A percentile compares a stretch with the other conserved stretches of the same genome.
Evolutionary conservation across 495 filamentous ascomycete species (phyloP).

Genomic region (Achaetomiella virescens): DNA sequence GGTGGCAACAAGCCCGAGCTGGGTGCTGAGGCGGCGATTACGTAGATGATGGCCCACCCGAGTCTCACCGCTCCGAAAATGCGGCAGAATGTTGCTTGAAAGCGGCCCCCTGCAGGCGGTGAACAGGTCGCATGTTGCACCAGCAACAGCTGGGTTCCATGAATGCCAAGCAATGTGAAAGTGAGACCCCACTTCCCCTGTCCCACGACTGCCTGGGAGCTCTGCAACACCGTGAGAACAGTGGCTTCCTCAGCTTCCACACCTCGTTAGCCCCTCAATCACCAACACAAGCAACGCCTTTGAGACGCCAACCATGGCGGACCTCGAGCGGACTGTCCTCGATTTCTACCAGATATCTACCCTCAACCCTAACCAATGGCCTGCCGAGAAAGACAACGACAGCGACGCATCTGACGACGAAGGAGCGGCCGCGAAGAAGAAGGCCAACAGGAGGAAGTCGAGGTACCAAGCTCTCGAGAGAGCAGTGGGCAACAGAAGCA

Average conservation of each 20-base stretch:
- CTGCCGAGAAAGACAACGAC: conserved; percentile 64
- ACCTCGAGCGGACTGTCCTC: conserved; percentile 66
- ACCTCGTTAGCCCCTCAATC: neutral
- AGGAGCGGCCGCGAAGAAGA: conserved; percentile 33
- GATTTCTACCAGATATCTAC: conserved; percentile 84
- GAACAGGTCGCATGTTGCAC: neutral
- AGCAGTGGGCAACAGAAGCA: conserved; percentile 59
- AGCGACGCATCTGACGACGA: conserved; percentile 65
- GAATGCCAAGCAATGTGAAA: neutral
- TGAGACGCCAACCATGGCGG: conserved; percentile 38
- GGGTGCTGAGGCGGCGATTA: conserved; percentile 3
- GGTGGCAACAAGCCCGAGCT: conserved; percentile 9
- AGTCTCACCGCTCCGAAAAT: neutral
- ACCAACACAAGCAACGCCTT: neutral
- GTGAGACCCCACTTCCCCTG: neutral
- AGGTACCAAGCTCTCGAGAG: conserved; percentile 79
- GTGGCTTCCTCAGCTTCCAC: neutral
- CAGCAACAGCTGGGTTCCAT: no score
- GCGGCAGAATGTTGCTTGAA: neutral
- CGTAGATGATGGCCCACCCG: neutral
- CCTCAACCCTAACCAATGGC: conserved; percentile 80
- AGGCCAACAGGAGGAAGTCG: conserved; percentile 59
- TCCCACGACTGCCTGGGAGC: neutral
- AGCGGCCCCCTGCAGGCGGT: neutral
- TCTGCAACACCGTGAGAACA: neutral